phyloP scores from a whole-genome alignment of 106 monocot genomes.

The Amphibolis antarctica region DNA sequence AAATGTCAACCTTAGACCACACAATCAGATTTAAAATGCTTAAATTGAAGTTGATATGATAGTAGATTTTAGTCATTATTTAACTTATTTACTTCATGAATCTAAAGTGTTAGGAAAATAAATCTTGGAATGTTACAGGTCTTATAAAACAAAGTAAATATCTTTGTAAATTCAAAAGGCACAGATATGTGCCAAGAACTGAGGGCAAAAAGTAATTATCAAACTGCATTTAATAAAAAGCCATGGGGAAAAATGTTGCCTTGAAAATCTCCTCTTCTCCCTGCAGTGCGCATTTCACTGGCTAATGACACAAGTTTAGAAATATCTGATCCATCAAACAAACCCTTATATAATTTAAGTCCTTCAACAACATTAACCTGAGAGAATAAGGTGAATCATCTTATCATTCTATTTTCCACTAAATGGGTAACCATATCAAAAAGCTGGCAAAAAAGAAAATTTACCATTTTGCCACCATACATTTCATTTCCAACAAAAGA shows the following conservation, averaged over 20 bases:
- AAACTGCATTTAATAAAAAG: neutral
- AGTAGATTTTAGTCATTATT: no score
- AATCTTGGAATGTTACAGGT: no score
- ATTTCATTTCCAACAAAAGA: constrained; percentile 28
- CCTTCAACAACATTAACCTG: constrained; percentile 79
- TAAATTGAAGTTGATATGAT: no score
- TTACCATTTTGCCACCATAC: constrained; percentile 46
- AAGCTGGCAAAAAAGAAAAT: neutral
- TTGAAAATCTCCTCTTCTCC: constrained; percentile 46
- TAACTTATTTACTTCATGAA: no score
- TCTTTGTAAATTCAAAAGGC: neutral
- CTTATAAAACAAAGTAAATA: neutral
- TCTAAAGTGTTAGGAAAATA: no score
- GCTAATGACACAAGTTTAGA: constrained; percentile 33
- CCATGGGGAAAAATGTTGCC: constrained; percentile 17
- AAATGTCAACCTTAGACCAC: no score
- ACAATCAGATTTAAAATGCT: no score
- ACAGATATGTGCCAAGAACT: neutral
- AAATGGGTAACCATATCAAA: neutral
- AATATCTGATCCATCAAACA: constrained; percentile 44
- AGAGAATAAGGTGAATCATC: neutral
- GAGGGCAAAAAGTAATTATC: neutral
- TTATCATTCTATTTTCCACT: neutral
- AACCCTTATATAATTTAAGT: constrained; percentile 49
- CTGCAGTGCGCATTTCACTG: constrained; percentile 50